Percentiles rank a stretch among this genome's conserved stretches.
Evolutionary conservation across 2,329 filamentous ascomycete species (phyloP).

Genomic region (Capronia epimyces): DNA sequence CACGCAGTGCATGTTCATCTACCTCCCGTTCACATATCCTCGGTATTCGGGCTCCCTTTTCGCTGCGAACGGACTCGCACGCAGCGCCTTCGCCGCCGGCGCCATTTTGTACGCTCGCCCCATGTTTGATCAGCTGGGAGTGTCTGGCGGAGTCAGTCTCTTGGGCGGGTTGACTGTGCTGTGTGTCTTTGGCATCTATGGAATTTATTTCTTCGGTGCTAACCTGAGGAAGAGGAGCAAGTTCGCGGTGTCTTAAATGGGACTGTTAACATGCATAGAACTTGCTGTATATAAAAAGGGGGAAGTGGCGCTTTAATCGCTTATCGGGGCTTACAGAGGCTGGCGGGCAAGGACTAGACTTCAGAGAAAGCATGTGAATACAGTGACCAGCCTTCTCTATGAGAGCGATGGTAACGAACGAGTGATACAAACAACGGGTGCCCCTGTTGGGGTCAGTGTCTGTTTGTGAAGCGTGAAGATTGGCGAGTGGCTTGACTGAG

Average conservation of each 20-base stretch:
- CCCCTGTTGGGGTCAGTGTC: no score
- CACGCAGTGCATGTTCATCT: constrained; percentile 27
- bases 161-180: constrained; percentile 35
- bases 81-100: constrained; percentile 32
- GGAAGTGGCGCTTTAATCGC: no score
- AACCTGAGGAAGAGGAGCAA: constrained; percentile 52
- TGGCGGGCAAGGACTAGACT: no score
- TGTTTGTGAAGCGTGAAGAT: no score
- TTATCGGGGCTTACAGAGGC: no score
- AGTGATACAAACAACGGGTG: no score
- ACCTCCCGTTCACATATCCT: constrained; percentile 24
- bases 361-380: no score
- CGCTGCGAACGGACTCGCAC: constrained; percentile 28
- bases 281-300: no score
- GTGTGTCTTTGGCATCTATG: constrained; percentile 52
- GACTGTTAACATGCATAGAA: no score
- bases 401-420: no score
- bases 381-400: no score
- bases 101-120: constrained; percentile 35
- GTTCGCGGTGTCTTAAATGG: constrained; percentile 45
- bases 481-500: no score
- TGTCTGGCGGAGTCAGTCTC: constrained; percentile 32
- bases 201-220: constrained; percentile 54
- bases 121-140: constrained; percentile 33
- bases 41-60: constrained; percentile 26